Evolutionary conservation across 495 filamentous ascomycete genomes (phyloP).

Genomic region (Pseudoneurospora amorphoporcata): DNA sequence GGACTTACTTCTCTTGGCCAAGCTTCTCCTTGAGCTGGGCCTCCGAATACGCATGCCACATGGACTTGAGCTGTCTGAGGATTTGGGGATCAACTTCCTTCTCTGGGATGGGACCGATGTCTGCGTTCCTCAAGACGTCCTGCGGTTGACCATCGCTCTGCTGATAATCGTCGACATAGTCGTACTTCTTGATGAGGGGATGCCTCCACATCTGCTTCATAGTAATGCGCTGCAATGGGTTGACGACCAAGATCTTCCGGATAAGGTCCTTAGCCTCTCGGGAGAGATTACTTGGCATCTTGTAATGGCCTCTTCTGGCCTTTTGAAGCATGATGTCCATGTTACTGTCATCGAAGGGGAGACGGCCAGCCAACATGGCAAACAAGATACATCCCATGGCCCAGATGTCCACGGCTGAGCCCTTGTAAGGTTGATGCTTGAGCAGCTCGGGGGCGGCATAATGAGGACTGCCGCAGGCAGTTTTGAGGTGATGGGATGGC

Average conservation of each 20-base stretch:
- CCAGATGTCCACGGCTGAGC: slow-evolving; percentile 83
- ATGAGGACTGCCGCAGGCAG: slow-evolving; percentile 91
- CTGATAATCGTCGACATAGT: slow-evolving; percentile 49
- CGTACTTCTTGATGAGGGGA: slow-evolving; percentile 70
- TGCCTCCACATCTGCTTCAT: slow-evolving; percentile 77
- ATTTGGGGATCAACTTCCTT: slow-evolving; percentile 67
- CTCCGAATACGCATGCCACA: slow-evolving; percentile 77
- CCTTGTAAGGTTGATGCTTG: slow-evolving; percentile 59
- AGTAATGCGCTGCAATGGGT: slow-evolving; percentile 65
- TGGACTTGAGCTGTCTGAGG: slow-evolving; percentile 68
- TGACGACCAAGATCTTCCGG: slow-evolving; percentile 56
- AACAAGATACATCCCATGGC: slow-evolving; percentile 88
- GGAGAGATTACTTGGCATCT: slow-evolving; percentile 57
- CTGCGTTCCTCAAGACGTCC: slow-evolving; percentile 15
- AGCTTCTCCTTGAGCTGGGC: slow-evolving; percentile 58
- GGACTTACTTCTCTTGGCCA: slow-evolving; percentile 51
- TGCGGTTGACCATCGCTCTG: slow-evolving; percentile 14
- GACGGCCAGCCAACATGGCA: slow-evolving; percentile 63
- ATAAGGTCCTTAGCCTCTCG: slow-evolving; percentile 72
- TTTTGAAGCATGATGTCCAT: slow-evolving; percentile 50
- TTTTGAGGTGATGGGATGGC: slow-evolving; percentile 58
- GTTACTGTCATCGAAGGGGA: slow-evolving; percentile 69
- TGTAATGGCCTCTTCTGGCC: slow-evolving; percentile 61
- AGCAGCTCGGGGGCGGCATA: slow-evolving; percentile 93
- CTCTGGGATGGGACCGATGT: slow-evolving; percentile 23